Evolutionary conservation across 441 rosid genomes (phyloP).

Genomic region (Brassica hybrid): DNA sequence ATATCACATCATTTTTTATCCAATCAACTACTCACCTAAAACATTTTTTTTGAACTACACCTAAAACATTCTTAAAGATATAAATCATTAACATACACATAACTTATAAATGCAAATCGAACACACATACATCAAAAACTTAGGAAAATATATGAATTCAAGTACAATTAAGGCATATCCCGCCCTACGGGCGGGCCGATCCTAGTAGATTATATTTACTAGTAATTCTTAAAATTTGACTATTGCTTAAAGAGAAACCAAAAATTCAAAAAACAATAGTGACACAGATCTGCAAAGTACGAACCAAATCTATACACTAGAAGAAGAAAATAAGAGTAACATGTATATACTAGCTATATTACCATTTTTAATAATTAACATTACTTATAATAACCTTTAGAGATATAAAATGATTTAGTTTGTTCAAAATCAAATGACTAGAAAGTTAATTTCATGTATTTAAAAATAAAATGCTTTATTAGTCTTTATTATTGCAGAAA

Average conservation of each 20-base stretch:
- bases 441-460: slow-evolving; percentile 17
- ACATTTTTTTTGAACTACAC: too few relatives aligned
- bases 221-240: not conserved
- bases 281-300: not conserved
- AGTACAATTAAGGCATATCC: too few relatives aligned
- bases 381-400: not conserved
- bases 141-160: too few relatives aligned
- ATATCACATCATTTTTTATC: too few relatives aligned
- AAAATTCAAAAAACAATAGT: not conserved
- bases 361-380: not conserved
- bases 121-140: too few relatives aligned
- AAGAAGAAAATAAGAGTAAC: not conserved
- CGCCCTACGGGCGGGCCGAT: too few relatives aligned
- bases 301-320: not conserved
- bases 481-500: slow-evolving; percentile 35
- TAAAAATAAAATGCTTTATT: slow-evolving; percentile 19
- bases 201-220: not conserved
- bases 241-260: not conserved
- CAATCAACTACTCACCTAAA: too few relatives aligned
- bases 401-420: not conserved
- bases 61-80: too few relatives aligned
- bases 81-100: too few relatives aligned
- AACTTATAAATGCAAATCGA: too few relatives aligned
- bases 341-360: not conserved
- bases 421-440: slow-evolving; percentile 14